Base-by-base conservation (phyloP, 169 alveolate species). In the Plasmodium sp. region DNA sequence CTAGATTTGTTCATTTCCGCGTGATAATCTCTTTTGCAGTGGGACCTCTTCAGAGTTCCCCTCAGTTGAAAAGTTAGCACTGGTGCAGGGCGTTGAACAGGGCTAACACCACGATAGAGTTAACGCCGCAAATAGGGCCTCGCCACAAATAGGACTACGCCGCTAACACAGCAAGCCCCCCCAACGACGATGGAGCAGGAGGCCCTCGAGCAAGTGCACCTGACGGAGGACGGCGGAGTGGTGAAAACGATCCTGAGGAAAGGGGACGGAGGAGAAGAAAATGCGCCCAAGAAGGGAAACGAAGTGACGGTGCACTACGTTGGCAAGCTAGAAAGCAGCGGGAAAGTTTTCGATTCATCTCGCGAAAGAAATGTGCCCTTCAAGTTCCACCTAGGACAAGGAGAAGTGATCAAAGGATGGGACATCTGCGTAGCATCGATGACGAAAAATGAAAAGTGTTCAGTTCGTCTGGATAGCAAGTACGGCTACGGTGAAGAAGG, bases 401-500 rank as follows among this genome's bases (percentile, higher is more conserved):
- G 97, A 58, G 96, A 93, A 83, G 96, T 96, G 34, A 95, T 97
- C 56, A 96, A 96, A 91, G 98, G 97, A 33, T 96, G 98, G 97
- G 97, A 95, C 34, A 58, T 96, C 43, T 96, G 97, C 48, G 97
- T 96, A 54, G 96, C 96, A 74, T 95, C 97, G 3, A 96, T 96
- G 98, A 93, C 73, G 79, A 51, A 96, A 34, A 96, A 96, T 62
- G 97, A 96, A 81, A 93, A 95, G 90, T 81, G 96, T 14, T 39
- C 84, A 4, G 83, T 84, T 5, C 94, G 95, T 41, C 72, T 91
- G 48, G 93, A 75, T 33, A 85, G 86, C 45, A 86, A 74, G 48
- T 96, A 97, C 74, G 98, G 98, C n/a, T 97, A 97, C 80, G 98
- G 98, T 41, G 97, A 93, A 58, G 92, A 93, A 33, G 98, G 98